A percentile compares a stretch with the other conserved stretches of the same genome.
These are phyloP conservation scores for Scenedesmus sp. DNA, from an alignment of 163 green algal genomes.

Conservation along the genomic window DNA sequence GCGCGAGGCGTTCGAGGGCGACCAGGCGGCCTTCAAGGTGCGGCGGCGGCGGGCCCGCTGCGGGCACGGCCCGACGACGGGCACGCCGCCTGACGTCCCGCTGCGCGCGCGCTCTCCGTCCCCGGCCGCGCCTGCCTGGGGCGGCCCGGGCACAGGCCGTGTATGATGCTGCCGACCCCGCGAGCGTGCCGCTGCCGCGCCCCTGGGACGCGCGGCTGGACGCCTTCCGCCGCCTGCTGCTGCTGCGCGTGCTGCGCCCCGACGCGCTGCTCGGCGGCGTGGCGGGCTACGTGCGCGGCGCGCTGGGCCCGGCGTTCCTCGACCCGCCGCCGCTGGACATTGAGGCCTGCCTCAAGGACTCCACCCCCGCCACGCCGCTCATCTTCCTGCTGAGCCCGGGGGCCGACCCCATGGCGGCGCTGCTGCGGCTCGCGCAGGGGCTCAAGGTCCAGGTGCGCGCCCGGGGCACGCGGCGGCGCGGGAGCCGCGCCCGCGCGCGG, in stretches of 20 bases:
- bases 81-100: neutral
- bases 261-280: slow-evolving; percentile 57
- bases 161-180: slow-evolving; percentile 69
- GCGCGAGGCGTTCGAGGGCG: slow-evolving; percentile 45
- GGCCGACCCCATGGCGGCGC: slow-evolving; percentile 74
- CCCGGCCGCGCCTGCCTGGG: neutral
- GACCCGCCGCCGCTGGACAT: slow-evolving; percentile 73
- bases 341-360: slow-evolving; percentile 64
- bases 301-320: slow-evolving; percentile 62
- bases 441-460: slow-evolving; percentile 38
- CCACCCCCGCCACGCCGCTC: slow-evolving; percentile 63
- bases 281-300: slow-evolving; percentile 45
- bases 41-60: neutral
- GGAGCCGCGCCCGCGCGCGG: too few relatives aligned
- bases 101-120: neutral
- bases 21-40: slow-evolving; percentile 38
- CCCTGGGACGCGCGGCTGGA: slow-evolving; percentile 55
- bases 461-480: neutral
- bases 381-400: slow-evolving; percentile 82
- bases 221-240: slow-evolving; percentile 64
- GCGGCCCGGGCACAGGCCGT: slow-evolving; percentile 51
- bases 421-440: slow-evolving; percentile 77
- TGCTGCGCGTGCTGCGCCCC: slow-evolving; percentile 54
- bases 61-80: neutral
- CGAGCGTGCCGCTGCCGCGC: slow-evolving; percentile 50